Base-by-base conservation (phyloP, 2,329 filamentous ascomycete genomes). In the Fusarium brevicatenulatum region DNA sequence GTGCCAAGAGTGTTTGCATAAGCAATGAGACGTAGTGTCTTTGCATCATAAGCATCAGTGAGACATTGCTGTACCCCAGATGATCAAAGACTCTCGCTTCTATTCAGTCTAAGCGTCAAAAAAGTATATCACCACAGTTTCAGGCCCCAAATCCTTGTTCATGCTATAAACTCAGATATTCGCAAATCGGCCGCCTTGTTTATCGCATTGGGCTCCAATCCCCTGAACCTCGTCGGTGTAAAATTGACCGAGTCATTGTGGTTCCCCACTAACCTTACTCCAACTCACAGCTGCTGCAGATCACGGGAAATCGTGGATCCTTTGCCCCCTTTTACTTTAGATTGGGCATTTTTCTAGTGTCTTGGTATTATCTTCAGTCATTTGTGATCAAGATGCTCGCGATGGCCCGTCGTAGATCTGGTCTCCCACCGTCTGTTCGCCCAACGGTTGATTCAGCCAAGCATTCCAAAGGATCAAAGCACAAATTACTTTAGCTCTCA, bases 161-260 rank as follows among this genome's bases (percentile, higher is more conserved):
- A 4, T 3, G 13, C 7, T 7, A 11, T 18, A 50, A 23, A 34
- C 18, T 13, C 54, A 49, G 28, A 23, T 28, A 28, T 34, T 15
- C 32, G 30, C 21, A 34, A 19, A 49, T 49, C 55, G 18, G 18
- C 34, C 56, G 47, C 32, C 30, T 53, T 37, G 34, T 19, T 30
- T 28, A 23, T 36, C n/a, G 23, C 18, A n/a, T 34, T 46, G 32
- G n/a, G 23, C 23, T 25, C 34, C 40, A 40, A 47, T 47, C 46
- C 62, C 62, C 62, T 46, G 46, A 53, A 23, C 43, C 52, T 53
- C 25, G 11, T 62, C 57, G 62, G 46, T 53, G 46, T 36, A 13
- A 46, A 13, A 53, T 63, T 62, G 46, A 16, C 57, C 46, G 62
- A 63, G 62, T 65, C 62, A 65, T 30, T 54, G 18, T 34, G 34